These are phyloP conservation scores for Aspergillus luchuensis DNA, from an alignment of 2,329 filamentous ascomycete genomes.

Conservation along the genomic window DNA sequence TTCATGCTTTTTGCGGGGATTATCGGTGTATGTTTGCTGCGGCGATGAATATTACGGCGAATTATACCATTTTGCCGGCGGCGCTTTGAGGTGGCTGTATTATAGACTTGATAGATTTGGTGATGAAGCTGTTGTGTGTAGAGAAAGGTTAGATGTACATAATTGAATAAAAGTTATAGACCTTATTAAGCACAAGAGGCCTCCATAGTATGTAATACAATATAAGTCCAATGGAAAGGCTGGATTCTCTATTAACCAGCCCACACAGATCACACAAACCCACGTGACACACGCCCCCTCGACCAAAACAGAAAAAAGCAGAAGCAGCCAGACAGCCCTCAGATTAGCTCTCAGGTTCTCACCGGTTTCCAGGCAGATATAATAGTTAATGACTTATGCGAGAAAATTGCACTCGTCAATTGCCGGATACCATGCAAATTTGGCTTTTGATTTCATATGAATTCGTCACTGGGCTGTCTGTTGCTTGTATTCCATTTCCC, in stretches of 20 bases:
- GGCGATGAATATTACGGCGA: constrained; percentile 25
- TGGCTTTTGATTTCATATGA: constrained; percentile 43
- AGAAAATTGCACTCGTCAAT: constrained; percentile 18
- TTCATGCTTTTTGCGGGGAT: constrained; percentile 31
- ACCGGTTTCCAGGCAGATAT: constrained; percentile 43
- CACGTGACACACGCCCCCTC: no score
- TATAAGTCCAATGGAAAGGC: no score
- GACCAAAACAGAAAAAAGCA: not conserved
- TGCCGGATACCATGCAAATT: constrained; percentile 49
- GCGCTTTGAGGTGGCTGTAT: not conserved
- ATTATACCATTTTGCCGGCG: constrained; percentile 8
- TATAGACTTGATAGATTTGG: not conserved
- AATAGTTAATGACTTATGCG: not conserved
- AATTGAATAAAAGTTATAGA: no score
- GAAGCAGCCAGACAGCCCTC: constrained; percentile 32
- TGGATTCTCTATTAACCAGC: no score
- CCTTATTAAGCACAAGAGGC: no score
- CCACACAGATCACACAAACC: no score
- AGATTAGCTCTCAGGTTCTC: constrained; percentile 52
- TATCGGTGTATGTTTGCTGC: constrained; percentile 31
- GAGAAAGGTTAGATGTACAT: no score
- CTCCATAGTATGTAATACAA: no score
- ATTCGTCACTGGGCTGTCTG: constrained; percentile 42
- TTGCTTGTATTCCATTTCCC: no score
- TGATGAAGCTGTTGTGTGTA: no score